Conservation (phyloP, 1,139 yeast genomes). For the Yamadazyma taylorii region DNA sequence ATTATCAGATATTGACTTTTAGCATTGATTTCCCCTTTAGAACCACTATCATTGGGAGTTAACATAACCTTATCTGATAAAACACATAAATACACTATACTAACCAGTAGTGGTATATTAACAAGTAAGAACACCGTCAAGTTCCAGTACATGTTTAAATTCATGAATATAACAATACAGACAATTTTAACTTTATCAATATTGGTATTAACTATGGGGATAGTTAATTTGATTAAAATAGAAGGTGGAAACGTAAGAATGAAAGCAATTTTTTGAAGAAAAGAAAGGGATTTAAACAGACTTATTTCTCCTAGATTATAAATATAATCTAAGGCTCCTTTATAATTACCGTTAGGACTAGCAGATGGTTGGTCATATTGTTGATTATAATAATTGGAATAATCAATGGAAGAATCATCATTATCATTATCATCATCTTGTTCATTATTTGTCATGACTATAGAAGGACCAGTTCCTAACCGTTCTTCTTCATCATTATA, state of each 20-base stretch:
- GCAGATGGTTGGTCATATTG: too few relatives aligned
- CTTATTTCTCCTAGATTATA: conserved; percentile 1
- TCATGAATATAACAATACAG: conserved; percentile 8
- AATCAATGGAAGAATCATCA: not conserved
- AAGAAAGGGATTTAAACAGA: not conserved
- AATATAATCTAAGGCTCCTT: not conserved
- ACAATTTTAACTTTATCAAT: conserved; percentile 4
- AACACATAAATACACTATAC: not conserved
- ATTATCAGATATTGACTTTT: conserved; percentile 3
- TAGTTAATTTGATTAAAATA: conserved; percentile 8
- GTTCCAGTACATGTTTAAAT: conserved; percentile 9
- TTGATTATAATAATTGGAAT: too few relatives aligned
- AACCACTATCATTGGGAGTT: not conserved
- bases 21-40: not conserved
- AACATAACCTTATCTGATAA: not conserved
- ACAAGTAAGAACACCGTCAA: conserved; percentile 1
- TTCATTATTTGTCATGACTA: conserved; percentile 1
- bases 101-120: not conserved
- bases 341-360: too few relatives aligned
- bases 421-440: not conserved
- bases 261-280: conserved; percentile 5
- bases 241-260: conserved; percentile 9
- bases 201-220: conserved; percentile 8
- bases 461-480: not conserved
- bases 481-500: not conserved